Conservation (phyloP, 768 basidiomycete genomes). For the Macrocybe gigantea region DNA sequence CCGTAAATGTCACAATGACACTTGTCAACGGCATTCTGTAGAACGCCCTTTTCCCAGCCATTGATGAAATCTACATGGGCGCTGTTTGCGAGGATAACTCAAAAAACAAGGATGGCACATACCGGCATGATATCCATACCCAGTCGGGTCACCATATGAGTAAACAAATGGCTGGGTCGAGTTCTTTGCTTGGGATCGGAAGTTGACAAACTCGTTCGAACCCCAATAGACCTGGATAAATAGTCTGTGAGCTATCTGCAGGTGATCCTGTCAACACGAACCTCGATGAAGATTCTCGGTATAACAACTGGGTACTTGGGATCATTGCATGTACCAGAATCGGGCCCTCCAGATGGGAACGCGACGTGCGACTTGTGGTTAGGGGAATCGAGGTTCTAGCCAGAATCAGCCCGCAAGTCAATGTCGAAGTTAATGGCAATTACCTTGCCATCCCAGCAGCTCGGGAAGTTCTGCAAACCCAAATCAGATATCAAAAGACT, state of each 20-base stretch:
- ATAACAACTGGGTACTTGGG: constrained; percentile 38
- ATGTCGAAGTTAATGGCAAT: neutral
- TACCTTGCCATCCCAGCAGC: constrained; percentile 54
- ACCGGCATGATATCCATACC: constrained; percentile 58
- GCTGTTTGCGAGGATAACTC: neutral
- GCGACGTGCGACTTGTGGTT: constrained; percentile 51
- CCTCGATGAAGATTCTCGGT: constrained; percentile 49
- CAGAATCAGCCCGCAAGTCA: neutral
- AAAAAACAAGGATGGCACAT: constrained; percentile 7
- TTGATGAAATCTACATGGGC: constrained; percentile 41
- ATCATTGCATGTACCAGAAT: constrained; percentile 42
- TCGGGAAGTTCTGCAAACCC: constrained; percentile 38
- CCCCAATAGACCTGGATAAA: constrained; percentile 37
- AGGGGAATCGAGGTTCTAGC: constrained; percentile 37
- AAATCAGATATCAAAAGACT: neutral
- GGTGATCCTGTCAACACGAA: constrained; percentile 12
- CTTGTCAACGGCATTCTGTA: constrained; percentile 48
- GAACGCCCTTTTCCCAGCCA: constrained; percentile 54
- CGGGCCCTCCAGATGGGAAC: constrained; percentile 40
- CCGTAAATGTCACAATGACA: constrained; percentile 43
- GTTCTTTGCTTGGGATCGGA: constrained; percentile 38
- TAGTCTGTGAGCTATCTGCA: neutral
- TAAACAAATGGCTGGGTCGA: constrained; percentile 48
- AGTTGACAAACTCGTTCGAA: constrained; percentile 26
- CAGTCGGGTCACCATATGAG: constrained; percentile 57